A percentile compares a stretch with the other conserved stretches of the same genome.
Conservation (phyloP, 2,329 filamentous ascomycete species). For the Curvularia eragrostidis region DNA sequence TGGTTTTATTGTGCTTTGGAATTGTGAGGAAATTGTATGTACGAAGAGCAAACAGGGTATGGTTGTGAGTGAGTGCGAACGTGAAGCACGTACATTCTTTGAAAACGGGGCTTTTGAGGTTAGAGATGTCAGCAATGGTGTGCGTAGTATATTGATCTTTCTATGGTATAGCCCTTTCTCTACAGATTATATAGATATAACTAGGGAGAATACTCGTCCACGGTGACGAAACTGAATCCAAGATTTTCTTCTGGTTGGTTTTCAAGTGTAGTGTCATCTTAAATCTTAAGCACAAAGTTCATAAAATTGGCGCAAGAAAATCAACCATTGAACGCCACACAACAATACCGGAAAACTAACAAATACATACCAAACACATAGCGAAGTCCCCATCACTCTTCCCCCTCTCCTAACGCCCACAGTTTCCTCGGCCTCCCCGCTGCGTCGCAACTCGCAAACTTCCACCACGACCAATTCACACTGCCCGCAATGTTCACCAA, state of each 20-base stretch:
- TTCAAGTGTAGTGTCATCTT: too few relatives aligned
- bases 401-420: slow-evolving; percentile 12
- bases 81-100: not conserved
- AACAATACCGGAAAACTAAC: not conserved
- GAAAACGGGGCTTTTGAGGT: not conserved
- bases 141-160: too few relatives aligned
- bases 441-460: slow-evolving; percentile 68
- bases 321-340: too few relatives aligned
- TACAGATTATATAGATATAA: too few relatives aligned
- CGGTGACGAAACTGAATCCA: not conserved
- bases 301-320: too few relatives aligned
- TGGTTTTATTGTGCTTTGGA: not conserved
- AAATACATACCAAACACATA: not conserved
- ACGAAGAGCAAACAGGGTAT: not conserved
- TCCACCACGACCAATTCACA: slow-evolving; percentile 66
- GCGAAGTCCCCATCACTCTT: not conserved
- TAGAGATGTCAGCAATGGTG: not conserved
- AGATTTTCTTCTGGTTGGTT: too few relatives aligned
- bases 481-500: slow-evolving; percentile 65
- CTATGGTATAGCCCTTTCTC: too few relatives aligned
- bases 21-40: not conserved
- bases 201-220: too few relatives aligned
- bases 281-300: too few relatives aligned
- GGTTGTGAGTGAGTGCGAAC: not conserved
- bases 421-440: slow-evolving; percentile 59